These are phyloP conservation scores for Barnettozyma sucrosica DNA, from an alignment of 805 yeast genomes.

Conservation along the genomic window DNA sequence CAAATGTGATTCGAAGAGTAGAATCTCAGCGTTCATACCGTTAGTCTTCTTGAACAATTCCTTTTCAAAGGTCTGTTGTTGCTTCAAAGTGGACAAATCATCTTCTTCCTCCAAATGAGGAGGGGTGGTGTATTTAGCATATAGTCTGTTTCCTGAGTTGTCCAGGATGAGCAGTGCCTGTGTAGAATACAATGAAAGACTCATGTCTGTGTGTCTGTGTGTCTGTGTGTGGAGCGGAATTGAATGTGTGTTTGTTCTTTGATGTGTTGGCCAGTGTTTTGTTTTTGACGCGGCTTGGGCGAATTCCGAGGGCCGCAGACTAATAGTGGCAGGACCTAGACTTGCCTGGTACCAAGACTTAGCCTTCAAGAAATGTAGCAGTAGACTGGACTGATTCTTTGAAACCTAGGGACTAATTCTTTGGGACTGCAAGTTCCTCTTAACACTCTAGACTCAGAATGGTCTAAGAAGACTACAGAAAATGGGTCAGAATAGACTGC, in stretches of 20 bases:
- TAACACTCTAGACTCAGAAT: background rate
- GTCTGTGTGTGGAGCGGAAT: background rate
- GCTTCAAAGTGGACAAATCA: slow-evolving; percentile 37
- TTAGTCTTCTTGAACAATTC: slow-evolving; percentile 68
- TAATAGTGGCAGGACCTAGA: background rate
- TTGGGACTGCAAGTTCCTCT: background rate
- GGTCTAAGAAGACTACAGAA: too few relatives aligned
- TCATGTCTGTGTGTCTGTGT: slow-evolving; percentile 31
- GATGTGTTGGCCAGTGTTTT: slow-evolving; percentile 3
- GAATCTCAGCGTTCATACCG: slow-evolving; percentile 73
- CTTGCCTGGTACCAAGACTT: background rate
- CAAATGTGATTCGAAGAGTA: slow-evolving; percentile 71
- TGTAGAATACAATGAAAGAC: slow-evolving; percentile 71
- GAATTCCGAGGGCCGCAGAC: background rate
- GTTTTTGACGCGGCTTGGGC: background rate
- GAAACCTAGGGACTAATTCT: background rate
- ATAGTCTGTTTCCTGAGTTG: slow-evolving; percentile 70
- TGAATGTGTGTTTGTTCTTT: background rate
- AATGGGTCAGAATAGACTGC: background rate
- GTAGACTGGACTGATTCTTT: background rate
- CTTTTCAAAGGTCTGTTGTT: slow-evolving; percentile 74
- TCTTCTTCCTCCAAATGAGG: slow-evolving; percentile 40
- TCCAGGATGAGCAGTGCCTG: slow-evolving; percentile 79
- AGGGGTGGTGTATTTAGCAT: slow-evolving; percentile 76
- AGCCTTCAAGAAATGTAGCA: background rate